Evolutionary conservation across 176 grass and related monocot genomes (phyloP), one percentile per base, ranked within the genome.

Genomic region (Triticum dicoccoides): DNA sequence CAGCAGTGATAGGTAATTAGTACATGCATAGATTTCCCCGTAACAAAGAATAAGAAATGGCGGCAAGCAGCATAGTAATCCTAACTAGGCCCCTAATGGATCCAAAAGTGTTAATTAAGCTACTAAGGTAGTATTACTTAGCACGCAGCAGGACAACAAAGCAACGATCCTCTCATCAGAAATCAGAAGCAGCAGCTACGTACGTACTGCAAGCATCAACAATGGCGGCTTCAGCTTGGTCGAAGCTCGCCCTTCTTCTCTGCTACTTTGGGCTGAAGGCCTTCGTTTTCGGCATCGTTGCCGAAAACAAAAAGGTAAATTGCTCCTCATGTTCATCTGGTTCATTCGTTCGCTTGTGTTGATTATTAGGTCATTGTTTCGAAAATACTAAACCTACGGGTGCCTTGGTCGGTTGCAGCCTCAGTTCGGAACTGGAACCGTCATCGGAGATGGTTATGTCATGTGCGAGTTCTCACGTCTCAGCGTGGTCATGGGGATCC

Each of bases 291-390:
- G 86, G 79, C 47, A 87, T 91, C 0, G 61, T 91, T 66, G 92
- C 92, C 24, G 92, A 94, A 89, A 76, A 94, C 45, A 94, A 89
- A 84, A 89, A 89, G 89, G 92, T 94, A 6, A 5, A 38, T 17
- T 45, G 15, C 12, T 2, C 35, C 0, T 49, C 45, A 4, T 49
- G 45, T 54, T 0, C 51, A 54, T 54, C 5, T 54, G 15, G 17
- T 17, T 56, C 52, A 20, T 20, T 56, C 2, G 17, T 20, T 58
- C 6, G 0, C 17, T 20, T 58, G 52, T 58, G 18, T 58, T 58
- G 0, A 21, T 59, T 77, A 14, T 17, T 33, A 1, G 2, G 27
- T 45, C 58, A 10, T 38, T 72, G 3, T 59, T 8, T 21, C 5
- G 5, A 18, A 18, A 54, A 2, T 54, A 18, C 51, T 54, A 54